phyloP scores from a whole-genome alignment of 441 rosid species.

The Iberis amara region DNA sequence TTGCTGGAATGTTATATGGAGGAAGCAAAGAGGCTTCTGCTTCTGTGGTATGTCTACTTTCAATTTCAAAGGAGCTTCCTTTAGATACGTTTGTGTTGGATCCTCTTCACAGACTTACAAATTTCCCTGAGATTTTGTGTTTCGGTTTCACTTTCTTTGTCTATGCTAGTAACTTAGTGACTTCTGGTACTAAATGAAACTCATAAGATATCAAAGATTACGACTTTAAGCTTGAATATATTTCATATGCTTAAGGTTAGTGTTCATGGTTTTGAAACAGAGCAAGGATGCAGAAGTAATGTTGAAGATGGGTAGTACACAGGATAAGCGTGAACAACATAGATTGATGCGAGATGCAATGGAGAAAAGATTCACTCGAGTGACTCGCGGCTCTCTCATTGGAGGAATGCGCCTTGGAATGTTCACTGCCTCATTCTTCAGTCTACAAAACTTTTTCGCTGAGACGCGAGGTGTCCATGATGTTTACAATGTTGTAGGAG shows the following conservation, averaged over 20 bases:
- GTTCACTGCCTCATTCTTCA: conserved; percentile 78
- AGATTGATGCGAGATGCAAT: conserved; percentile 90
- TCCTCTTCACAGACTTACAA: neutral
- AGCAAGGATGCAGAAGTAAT: conserved; percentile 94
- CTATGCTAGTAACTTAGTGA: conserved; percentile 9
- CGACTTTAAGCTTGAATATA: neutral
- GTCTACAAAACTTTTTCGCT: conserved; percentile 70
- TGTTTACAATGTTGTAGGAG: conserved; percentile 75
- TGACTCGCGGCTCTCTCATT: conserved; percentile 81
- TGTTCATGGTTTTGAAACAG: conserved; percentile 34
- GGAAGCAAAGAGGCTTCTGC: conserved; percentile 95
- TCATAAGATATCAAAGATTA: neutral
- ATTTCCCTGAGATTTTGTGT: neutral
- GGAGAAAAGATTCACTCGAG: conserved; percentile 83
- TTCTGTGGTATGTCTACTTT: conserved; percentile 57
- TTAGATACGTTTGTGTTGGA: neutral
- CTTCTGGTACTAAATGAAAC: neutral
- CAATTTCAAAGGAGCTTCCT: conserved; percentile 2
- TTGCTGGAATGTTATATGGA: conserved; percentile 83
- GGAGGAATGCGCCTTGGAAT: conserved; percentile 92
- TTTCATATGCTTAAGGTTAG: neutral
- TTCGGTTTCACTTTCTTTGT: neutral
- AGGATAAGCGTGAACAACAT: conserved; percentile 82
- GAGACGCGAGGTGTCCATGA: conserved; percentile 77
- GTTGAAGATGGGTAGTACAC: conserved; percentile 93